These are phyloP conservation scores for Brassica hybrid DNA, from an alignment of 441 rosid species.

Conservation along the genomic window DNA sequence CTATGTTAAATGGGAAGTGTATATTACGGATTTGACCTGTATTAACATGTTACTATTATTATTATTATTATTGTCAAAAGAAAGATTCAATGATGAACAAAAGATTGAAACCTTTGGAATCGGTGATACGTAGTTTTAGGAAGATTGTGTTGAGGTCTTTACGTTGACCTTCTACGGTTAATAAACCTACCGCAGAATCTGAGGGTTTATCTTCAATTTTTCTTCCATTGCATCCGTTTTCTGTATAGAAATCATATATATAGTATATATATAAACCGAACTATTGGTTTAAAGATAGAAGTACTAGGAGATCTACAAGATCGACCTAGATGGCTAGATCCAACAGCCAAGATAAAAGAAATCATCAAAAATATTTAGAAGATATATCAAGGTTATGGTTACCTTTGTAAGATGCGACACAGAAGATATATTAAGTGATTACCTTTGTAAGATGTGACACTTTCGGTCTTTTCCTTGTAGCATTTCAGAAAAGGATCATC, in stretches of 20 bases:
- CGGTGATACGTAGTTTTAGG: constrained; percentile 79
- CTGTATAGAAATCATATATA: constrained; percentile 44
- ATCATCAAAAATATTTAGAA: too few species aligned
- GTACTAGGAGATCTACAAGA: not conserved
- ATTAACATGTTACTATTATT: not conserved
- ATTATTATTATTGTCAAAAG: too few species aligned
- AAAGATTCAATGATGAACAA: not conserved
- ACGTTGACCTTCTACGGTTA: constrained; percentile 82
- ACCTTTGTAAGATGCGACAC: constrained; percentile 7
- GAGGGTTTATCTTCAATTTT: constrained; percentile 38
- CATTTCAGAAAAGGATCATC: constrained; percentile 81
- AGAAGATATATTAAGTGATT: not conserved
- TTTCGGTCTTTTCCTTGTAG: constrained; percentile 55
- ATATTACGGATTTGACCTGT: constrained; percentile 82
- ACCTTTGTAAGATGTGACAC: constrained; percentile 5
- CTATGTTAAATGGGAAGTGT: constrained; percentile 88
- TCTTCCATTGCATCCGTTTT: constrained; percentile 41
- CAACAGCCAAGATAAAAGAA: not conserved
- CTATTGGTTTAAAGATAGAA: not conserved
- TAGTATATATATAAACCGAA: not conserved
- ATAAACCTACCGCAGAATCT: constrained; percentile 58
- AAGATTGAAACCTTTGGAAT: constrained; percentile 64
- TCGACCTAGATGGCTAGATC: not conserved
- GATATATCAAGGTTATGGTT: not conserved
- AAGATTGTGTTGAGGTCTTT: constrained; percentile 76